These are phyloP conservation scores for Grosmannia clavigera DNA, from an alignment of 2,329 filamentous ascomycete genomes.

Conservation along the genomic window DNA sequence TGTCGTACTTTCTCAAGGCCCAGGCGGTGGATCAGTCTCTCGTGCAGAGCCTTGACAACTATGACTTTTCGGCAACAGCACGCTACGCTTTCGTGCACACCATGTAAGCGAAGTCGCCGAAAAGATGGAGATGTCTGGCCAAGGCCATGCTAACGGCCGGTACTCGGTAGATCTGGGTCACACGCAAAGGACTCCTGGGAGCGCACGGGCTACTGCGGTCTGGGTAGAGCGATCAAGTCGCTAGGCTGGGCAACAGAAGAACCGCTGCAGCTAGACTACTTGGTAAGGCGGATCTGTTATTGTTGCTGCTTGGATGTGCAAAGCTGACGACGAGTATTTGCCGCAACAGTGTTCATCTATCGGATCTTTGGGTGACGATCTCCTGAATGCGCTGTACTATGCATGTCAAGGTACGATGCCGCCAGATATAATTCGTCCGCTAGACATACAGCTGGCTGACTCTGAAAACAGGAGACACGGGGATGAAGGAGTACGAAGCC, in stretches of 20 bases:
- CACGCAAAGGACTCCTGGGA: slow-evolving; percentile 35
- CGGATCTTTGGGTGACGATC: slow-evolving; percentile 57
- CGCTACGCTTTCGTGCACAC: slow-evolving; percentile 73
- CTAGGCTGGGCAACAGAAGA: slow-evolving; percentile 47
- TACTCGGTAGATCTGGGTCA: slow-evolving; percentile 35
- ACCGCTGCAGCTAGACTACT: slow-evolving; percentile 57
- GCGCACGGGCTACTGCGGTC: slow-evolving; percentile 55
- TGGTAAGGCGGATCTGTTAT: slow-evolving; percentile 34
- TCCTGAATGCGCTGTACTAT: slow-evolving; percentile 46
- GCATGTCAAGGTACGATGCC: slow-evolving; percentile 38
- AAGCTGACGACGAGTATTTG: neutral
- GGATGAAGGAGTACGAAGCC: slow-evolving; percentile 31
- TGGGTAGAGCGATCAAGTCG: slow-evolving; percentile 52
- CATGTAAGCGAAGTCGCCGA: slow-evolving; percentile 43
- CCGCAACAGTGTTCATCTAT: slow-evolving; percentile 59
- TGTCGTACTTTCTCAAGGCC: slow-evolving; percentile 57
- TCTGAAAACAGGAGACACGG: slow-evolving; percentile 24
- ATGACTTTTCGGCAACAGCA: slow-evolving; percentile 67
- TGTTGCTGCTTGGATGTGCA: neutral
- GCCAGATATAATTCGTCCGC: too few relatives aligned
- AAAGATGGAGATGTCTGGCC: slow-evolving; percentile 3
- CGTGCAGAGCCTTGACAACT: slow-evolving; percentile 56
- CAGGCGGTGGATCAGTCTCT: slow-evolving; percentile 53
- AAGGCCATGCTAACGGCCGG: slow-evolving; percentile 19
- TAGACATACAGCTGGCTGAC: neutral